phyloP scores from a whole-genome alignment of 2,329 filamentous ascomycete species.

The Fusarium scirpi region DNA sequence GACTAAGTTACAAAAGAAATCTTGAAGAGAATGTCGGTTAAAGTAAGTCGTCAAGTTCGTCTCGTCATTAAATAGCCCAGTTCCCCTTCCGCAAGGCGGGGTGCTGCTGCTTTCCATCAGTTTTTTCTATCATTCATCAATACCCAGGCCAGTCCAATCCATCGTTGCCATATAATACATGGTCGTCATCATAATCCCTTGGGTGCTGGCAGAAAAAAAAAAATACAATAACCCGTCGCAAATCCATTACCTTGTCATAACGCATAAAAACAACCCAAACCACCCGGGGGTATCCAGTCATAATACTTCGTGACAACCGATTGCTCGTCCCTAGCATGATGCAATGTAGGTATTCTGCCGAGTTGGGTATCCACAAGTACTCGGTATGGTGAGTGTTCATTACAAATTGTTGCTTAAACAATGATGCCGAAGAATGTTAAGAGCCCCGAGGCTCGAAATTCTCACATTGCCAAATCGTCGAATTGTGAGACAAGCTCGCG shows the following conservation, averaged over 20 bases:
- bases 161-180: slow-evolving; percentile 43
- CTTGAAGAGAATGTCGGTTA: slow-evolving; percentile 16
- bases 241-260: slow-evolving; percentile 19
- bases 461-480: slow-evolving; percentile 54
- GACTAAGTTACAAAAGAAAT: slow-evolving; percentile 19
- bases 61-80: slow-evolving; percentile 45
- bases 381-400: slow-evolving; percentile 35
- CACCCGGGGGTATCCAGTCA: slow-evolving; percentile 40
- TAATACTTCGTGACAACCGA: slow-evolving; percentile 33
- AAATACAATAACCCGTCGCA: slow-evolving; percentile 13
- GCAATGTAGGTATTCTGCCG: slow-evolving; percentile 26
- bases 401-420: slow-evolving; percentile 43
- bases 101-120: slow-evolving; percentile 35
- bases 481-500: slow-evolving; percentile 67
- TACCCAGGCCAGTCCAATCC: slow-evolving; percentile 27
- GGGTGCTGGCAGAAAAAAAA: slow-evolving; percentile 30
- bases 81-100: slow-evolving; percentile 31
- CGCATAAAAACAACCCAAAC: slow-evolving; percentile 27
- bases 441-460: slow-evolving; percentile 17
- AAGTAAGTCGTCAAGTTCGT: slow-evolving; percentile 48
- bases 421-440: slow-evolving; percentile 35
- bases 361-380: slow-evolving; percentile 41
- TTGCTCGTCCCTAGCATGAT: slow-evolving; percentile 31
- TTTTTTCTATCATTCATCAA: slow-evolving; percentile 47
- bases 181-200: slow-evolving; percentile 36